Evolutionary conservation across 106 monocot species (phyloP).

Genomic region (Alisma plantagoaquatica): DNA sequence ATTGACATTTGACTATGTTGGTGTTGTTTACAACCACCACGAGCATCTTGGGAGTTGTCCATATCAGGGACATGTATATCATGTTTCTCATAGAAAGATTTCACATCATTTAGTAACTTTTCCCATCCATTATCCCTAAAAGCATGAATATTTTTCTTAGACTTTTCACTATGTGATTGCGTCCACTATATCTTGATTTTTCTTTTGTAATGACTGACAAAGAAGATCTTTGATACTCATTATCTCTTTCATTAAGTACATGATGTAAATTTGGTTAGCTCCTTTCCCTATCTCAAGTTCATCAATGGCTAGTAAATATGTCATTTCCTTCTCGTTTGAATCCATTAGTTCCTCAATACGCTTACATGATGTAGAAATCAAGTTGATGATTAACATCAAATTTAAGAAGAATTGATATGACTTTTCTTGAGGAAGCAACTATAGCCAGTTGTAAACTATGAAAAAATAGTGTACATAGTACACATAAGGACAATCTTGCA

Average conservation of each 20-base stretch:
- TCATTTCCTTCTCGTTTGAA: neutral
- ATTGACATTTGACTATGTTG: neutral
- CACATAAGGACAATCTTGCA: neutral
- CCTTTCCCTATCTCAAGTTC: neutral
- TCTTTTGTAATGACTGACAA: neutral
- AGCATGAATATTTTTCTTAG: neutral
- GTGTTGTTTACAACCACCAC: neutral
- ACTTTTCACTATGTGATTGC: neutral
- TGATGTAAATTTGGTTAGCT: neutral
- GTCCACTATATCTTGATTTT: neutral
- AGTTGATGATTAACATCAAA: neutral
- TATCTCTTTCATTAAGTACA: constrained; percentile 2
- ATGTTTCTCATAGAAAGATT: neutral
- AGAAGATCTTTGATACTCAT: neutral
- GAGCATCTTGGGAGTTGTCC: no score
- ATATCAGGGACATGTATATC: neutral
- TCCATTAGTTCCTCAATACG: neutral
- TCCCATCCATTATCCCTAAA: neutral
- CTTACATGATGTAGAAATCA: neutral
- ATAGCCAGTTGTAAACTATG: neutral
- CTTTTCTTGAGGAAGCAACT: constrained; percentile 3
- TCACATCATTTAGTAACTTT: neutral
- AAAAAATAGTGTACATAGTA: constrained; percentile 2
- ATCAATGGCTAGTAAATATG: no score
- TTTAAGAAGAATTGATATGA: neutral